Evolutionary conservation across 768 basidiomycete genomes (phyloP).

Genomic region (Podaxis sp.): DNA sequence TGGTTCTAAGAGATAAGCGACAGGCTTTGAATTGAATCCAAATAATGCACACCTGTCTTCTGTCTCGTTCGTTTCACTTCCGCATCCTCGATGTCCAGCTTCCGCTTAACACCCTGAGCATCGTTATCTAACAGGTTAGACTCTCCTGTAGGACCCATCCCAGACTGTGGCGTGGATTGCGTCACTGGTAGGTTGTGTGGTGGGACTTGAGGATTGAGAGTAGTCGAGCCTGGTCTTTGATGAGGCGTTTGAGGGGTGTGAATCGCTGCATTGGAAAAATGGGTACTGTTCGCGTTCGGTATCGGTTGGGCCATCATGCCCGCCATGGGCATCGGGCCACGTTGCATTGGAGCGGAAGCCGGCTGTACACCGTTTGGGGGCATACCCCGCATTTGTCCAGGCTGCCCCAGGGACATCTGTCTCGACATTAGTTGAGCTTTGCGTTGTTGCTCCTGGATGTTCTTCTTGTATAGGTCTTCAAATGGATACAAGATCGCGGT

Average conservation of each 20-base stretch:
- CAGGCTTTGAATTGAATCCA: not conserved
- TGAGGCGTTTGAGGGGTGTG: conserved; percentile 12
- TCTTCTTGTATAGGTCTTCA: conserved; percentile 66
- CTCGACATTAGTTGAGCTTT: conserved; percentile 42
- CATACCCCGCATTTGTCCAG: conserved; percentile 20
- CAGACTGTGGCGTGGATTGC: conserved; percentile 9
- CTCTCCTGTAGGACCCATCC: conserved; percentile 17
- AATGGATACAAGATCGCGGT: conserved; percentile 61
- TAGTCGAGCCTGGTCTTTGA: conserved; percentile 8
- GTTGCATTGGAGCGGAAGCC: conserved; percentile 20
- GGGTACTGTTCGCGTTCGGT: not conserved
- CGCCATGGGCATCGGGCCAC: conserved; percentile 13
- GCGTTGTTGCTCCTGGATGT: conserved; percentile 54
- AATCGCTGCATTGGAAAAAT: not conserved
- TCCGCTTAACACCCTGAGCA: conserved; percentile 65
- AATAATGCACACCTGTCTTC: conserved; percentile 58
- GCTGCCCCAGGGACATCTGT: conserved; percentile 25
- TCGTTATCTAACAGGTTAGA: conserved; percentile 53
- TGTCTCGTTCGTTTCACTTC: conserved; percentile 68
- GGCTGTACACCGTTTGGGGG: conserved; percentile 17
- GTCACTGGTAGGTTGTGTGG: conserved; percentile 11
- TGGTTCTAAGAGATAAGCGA: conserved; percentile 11
- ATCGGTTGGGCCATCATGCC: conserved; percentile 12
- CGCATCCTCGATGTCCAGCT: conserved; percentile 59
- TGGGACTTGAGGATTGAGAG: conserved; percentile 6